Evolutionary conservation across 495 filamentous ascomycete species (phyloP), one percentile per base, ranked within the genome.

Genomic region (Penicillium goetzii): DNA sequence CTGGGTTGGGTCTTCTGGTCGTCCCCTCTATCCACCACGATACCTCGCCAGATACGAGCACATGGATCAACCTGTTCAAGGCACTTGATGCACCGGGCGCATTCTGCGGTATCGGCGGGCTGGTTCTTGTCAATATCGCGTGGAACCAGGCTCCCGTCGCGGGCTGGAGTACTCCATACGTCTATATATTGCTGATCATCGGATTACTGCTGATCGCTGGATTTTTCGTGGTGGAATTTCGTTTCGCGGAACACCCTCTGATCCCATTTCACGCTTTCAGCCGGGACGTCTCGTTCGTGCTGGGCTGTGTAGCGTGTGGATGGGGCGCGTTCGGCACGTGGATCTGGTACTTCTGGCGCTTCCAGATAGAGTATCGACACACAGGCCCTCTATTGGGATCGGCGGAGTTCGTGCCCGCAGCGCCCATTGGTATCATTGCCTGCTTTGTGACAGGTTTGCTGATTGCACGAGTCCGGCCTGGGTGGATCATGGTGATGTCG

Each of bases 71-170:
- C 33, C 45, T 69, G 14, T 33, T 66, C 36, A 69, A 69, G 53
- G 60, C 57, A 21, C 50, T 88, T 11, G 89, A 91, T 66, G 63
- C 77, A 11, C 28, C 77, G 1, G 88, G 87, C 6, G 80, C 79
- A 9, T 30, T 78, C 14, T 73, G 80, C 7, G 89, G 89, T 6
- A 81, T 90, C 6, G 67, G 74, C 2, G 85, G 80, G 1, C 70
- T 92, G 17, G 72, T 90, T 1, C 71, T 91, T 5, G 70, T 82
- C 34, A 83, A 84, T 51, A 72, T 85, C 41, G 79, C 81, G 0
- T 83, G 77, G 78, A 85, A 84, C 63, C 83, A 85, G 66, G 79
- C 72, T 1, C 77, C 80, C 0, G 64, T 75, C 0, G 78, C 78
- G 2, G 75, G 78, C 1, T 86, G 83, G 83, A 49, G 51, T 8